Conservation (phyloP, 176 grass and related monocot genomes). For the Cenchrus fungigraminus region DNA sequence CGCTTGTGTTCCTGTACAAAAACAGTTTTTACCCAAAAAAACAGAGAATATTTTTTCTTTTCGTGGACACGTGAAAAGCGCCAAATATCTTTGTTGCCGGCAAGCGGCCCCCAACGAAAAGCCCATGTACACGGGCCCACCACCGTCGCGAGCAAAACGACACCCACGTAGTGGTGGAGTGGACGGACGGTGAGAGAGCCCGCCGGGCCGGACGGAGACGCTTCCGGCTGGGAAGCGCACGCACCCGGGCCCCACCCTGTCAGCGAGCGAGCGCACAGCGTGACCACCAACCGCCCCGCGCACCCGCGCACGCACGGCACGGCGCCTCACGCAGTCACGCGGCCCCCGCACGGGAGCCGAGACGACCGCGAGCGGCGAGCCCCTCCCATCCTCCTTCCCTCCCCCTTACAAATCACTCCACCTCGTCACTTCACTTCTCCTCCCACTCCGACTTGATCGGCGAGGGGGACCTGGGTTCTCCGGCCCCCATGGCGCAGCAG, state of each 20-base stretch:
- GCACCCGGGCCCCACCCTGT: not conserved
- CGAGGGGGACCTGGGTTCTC: not conserved
- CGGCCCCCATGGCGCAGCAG: conserved; percentile 5
- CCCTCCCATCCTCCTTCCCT: not conserved
- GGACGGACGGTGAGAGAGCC: not conserved
- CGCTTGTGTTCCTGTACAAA: too few relatives aligned
- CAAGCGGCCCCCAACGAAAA: not conserved
- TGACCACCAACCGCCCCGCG: not conserved
- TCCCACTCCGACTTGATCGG: conserved; percentile 2
- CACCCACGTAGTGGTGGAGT: too few relatives aligned
- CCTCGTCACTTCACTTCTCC: not conserved
- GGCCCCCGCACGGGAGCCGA: conserved; percentile 11
- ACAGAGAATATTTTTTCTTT: not conserved
- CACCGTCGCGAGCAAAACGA: too few relatives aligned
- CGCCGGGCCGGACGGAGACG: not conserved
- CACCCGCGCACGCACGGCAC: not conserved
- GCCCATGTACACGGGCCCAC: not conserved
- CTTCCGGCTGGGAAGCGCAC: not conserved
- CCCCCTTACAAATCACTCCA: not conserved
- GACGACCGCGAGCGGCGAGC: not conserved
- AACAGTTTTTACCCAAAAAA: not conserved
- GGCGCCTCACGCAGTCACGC: not conserved
- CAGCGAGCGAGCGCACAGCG: not conserved
- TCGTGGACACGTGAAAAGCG: not conserved
- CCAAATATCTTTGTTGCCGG: not conserved